Evolutionary conservation across 2,329 filamentous ascomycete species (phyloP), one percentile per base, ranked within the genome.

Genomic region (Fusarium longipes): DNA sequence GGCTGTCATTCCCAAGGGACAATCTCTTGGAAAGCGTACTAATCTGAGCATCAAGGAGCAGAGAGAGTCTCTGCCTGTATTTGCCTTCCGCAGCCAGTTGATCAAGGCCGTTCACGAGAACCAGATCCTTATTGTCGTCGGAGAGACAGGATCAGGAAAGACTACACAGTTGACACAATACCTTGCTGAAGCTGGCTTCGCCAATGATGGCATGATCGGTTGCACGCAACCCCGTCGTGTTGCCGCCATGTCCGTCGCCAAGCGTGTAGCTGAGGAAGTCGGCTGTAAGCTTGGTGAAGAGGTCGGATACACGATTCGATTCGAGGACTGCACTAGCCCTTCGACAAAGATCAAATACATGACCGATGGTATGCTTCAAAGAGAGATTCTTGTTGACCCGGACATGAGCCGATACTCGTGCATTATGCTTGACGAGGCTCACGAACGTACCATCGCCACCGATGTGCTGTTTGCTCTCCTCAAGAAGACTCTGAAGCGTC

Each of bases 311-410:
- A 97, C 92, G 9, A 97, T 99, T 75, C 93, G 96, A 77, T 99
- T 99, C 76, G 96, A 99, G 75, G 96, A 99, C 80, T 92, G 90
- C 76, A 97, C 95, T 0, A 92, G 90, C 67, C 89, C 93, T 3
- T 86, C 90, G 18, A 99, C 96, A 2, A 93, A 90, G 75, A 97
- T 99, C 82, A 99, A 99, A 82, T 99, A 99, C 82, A 97, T 99
- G 95, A 99, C 96, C 17, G 96, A 99, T 74, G 96, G 96, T 79
- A 98, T 98, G 92, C 87, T 99, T 77, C 90, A 97, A 80, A 88
- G 96, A 82, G 96, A 99, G 81, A 93, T 97, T 76, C 85, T 99
- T 50, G 86, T 97, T 70, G 96, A 99, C 76, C 92, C 94, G 1
- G 91, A 97, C 72, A 82, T 99, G 69, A 91, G 87, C 74, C 89